These are phyloP conservation scores for Botrytis squamosa DNA, from an alignment of 2,329 filamentous ascomycete species.

Conservation along the genomic window DNA sequence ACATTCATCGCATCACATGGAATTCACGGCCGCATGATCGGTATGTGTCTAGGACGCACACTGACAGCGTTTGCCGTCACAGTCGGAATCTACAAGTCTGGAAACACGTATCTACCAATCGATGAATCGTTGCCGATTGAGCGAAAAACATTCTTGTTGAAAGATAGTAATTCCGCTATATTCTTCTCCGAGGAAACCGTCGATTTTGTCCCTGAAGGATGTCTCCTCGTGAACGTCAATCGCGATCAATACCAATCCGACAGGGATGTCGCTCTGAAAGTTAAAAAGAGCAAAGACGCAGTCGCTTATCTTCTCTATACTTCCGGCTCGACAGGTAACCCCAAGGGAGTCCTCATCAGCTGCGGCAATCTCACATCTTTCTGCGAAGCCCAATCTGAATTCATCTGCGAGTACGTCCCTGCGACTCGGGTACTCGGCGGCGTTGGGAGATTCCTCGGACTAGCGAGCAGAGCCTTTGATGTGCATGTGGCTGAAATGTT, in stretches of 20 bases:
- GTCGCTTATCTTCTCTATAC: slow-evolving; percentile 72
- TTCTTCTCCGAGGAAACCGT: slow-evolving; percentile 1
- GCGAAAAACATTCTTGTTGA: slow-evolving; percentile 5
- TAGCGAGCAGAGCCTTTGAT: slow-evolving; percentile 40
- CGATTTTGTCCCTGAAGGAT: background rate
- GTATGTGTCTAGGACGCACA: slow-evolving; percentile 10
- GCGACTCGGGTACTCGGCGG: slow-evolving; percentile 9
- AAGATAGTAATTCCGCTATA: background rate
- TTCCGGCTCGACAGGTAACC: slow-evolving; percentile 75
- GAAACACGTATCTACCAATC: slow-evolving; percentile 16
- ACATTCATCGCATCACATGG: background rate
- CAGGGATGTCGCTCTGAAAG: background rate
- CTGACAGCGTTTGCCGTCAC: slow-evolving; percentile 2
- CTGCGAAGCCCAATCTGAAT: slow-evolving; percentile 12
- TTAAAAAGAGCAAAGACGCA: background rate
- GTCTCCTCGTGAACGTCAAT: background rate
- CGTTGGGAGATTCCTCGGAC: slow-evolving; percentile 39
- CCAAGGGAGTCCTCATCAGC: slow-evolving; percentile 65
- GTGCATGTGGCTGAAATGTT: slow-evolving; percentile 39
- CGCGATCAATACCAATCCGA: background rate
- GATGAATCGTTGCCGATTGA: slow-evolving; percentile 6
- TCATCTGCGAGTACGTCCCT: background rate
- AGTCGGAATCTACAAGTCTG: slow-evolving; percentile 14
- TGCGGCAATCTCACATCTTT: slow-evolving; percentile 12
- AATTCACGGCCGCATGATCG: slow-evolving; percentile 12